Base-by-base conservation (phyloP, 805 yeast genomes). In the Starmera dryadoides region DNA sequence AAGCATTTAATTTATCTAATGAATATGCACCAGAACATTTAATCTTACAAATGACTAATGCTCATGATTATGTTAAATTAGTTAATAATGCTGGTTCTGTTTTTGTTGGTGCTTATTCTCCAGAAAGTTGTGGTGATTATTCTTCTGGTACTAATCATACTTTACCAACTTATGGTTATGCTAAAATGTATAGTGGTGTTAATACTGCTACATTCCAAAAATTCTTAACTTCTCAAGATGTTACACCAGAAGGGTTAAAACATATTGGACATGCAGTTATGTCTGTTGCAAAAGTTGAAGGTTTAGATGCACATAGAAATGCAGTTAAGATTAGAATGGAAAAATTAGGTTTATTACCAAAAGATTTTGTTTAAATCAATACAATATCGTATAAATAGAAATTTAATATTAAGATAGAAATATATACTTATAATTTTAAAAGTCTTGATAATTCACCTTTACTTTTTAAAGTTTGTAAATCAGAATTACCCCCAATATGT, bases 61-160 rank as follows among this genome's bases (percentile, higher is more conserved):
- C 98, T 11, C 66, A 75, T 38, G 61, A 66, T 31, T 85, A 73
- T 56, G 91, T 93, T 32, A 70, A 75, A 23, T 64, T 73, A 47
- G 89, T 93, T 28, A 82, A 85, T 46, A 81, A 93, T 59, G 99
- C 99, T 6, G 98, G 99, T 30, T 83, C 95, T 25, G 93, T 93
- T 19, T 93, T 93, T 56, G 97, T 93, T 40, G 99, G 99, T 34
- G 83, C 91, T 4, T 85, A 84, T 61, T 85, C 96, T 2, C 98
- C 99, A 37, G 99, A 93, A 62, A 84, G 95, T 3, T 89, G 97
- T 62, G 99, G 99, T 56, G 99, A 93, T 66, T 93, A 93, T 67
- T 89, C 97, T 0, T 77, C 89, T 44, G 99, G 99, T 60, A 93
- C 99, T 5, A 93, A 93, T 72, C 99, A 93, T 67, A 93, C 99